phyloP scores from a whole-genome alignment of 176 grass and related monocot genomes.

The Elymus sibiricus region DNA sequence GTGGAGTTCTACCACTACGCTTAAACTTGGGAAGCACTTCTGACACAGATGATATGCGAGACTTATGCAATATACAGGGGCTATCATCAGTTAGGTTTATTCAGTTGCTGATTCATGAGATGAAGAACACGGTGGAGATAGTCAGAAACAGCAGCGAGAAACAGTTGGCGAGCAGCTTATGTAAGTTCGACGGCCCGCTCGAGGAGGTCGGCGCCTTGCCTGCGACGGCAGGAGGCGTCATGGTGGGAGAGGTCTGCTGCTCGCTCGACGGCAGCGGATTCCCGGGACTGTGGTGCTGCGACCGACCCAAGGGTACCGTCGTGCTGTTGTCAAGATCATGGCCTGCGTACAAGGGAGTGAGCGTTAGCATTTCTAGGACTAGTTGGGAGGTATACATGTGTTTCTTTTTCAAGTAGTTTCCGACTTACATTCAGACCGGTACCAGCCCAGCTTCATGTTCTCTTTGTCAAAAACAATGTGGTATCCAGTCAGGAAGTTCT shows the following conservation, averaged over 20 bases:
- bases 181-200: constrained; percentile 23
- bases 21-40: not conserved
- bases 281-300: constrained; percentile 55
- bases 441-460: constrained; percentile 81
- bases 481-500: constrained; percentile 95
- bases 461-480: constrained; percentile 83
- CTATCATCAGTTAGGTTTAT: constrained; percentile 38
- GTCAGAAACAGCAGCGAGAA: constrained; percentile 52
- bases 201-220: constrained; percentile 44
- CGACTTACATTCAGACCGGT: constrained; percentile 79
- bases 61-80: constrained; percentile 72
- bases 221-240: constrained; percentile 59
- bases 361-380: not conserved
- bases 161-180: constrained; percentile 3
- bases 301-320: constrained; percentile 56
- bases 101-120: constrained; percentile 44
- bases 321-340: constrained; percentile 73
- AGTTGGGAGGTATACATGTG: not conserved
- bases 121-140: constrained; percentile 55
- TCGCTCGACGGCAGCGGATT: constrained; percentile 87
- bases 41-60: not conserved
- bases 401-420: not conserved
- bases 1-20: not conserved
- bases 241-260: constrained; percentile 65
- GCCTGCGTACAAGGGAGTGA: constrained; percentile 36